Evolutionary conservation across 306 rosid species (phyloP).

Genomic region (Spatholobus suberectus): DNA sequence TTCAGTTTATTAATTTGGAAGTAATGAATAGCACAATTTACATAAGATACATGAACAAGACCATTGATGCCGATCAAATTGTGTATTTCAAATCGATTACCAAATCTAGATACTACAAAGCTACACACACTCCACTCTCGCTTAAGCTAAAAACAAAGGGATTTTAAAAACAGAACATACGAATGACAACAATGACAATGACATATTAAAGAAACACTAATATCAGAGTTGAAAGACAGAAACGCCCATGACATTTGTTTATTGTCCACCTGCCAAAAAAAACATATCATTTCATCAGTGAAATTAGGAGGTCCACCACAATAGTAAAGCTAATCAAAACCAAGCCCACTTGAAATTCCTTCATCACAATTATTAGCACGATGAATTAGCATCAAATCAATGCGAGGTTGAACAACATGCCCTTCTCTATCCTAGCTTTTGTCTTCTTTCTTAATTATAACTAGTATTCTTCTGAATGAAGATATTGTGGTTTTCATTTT

Average conservation of each 20-base stretch:
- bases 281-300: not conserved
- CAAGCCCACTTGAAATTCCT: not conserved
- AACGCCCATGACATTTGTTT: slow-evolving; percentile 18
- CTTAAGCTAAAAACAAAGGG: slow-evolving; percentile 9
- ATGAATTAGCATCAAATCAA: not conserved
- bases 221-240: slow-evolving; percentile 17
- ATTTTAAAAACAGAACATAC: not conserved
- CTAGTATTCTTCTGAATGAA: not conserved
- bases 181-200: not conserved
- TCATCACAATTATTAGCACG: slow-evolving; percentile 13
- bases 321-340: not conserved
- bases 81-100: not conserved
- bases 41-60: slow-evolving; percentile 2
- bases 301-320: not conserved
- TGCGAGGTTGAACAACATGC: not conserved
- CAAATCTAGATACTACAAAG: slow-evolving; percentile 21
- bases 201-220: slow-evolving; percentile 19
- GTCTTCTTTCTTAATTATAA: not conserved
- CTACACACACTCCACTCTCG: slow-evolving; percentile 23
- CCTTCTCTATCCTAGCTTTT: not conserved
- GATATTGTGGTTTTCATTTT: not conserved
- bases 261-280: slow-evolving; percentile 45
- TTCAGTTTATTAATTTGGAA: not conserved
- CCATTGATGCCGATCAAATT: not conserved
- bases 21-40: not conserved